Percentiles rank a stretch among this genome's conserved stretches.
These are phyloP conservation scores for Euphorbia pulcherrima DNA, from an alignment of 345 rosid species.

Conservation along the genomic window DNA sequence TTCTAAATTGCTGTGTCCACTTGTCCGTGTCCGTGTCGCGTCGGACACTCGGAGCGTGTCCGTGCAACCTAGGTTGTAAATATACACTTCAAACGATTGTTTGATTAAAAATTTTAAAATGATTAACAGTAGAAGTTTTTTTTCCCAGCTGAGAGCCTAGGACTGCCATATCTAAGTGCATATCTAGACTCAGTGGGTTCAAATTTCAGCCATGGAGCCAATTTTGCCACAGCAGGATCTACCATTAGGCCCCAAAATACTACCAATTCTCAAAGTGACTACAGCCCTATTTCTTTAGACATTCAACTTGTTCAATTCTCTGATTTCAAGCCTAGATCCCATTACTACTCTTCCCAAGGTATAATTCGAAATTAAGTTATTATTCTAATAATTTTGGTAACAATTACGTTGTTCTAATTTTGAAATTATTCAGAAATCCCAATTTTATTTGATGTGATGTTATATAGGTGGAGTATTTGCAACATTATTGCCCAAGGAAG, in stretches of 20 bases:
- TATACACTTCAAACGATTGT: too few species aligned
- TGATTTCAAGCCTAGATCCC: conserved; percentile 45
- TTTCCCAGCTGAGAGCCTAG: conserved; percentile 45
- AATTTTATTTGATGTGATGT: background rate
- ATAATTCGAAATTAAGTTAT: too few species aligned
- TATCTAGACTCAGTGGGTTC: conserved; percentile 60
- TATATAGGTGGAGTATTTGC: conserved; percentile 8
- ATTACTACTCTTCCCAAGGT: conserved; percentile 42
- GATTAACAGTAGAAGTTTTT: too few species aligned
- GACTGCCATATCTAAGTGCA: conserved; percentile 51
- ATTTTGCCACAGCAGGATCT: conserved; percentile 79
- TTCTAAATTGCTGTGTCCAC: too few species aligned
- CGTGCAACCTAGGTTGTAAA: too few species aligned
- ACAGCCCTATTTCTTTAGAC: conserved; percentile 66
- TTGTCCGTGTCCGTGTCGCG: too few species aligned
- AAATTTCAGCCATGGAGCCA: conserved; percentile 78
- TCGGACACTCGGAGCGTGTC: too few species aligned
- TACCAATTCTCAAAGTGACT: conserved; percentile 51
- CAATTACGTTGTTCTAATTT: too few species aligned
- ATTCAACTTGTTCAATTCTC: conserved; percentile 60
- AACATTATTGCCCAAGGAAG: conserved; percentile 44
- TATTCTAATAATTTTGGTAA: too few species aligned
- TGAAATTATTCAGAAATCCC: too few species aligned
- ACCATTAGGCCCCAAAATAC: conserved; percentile 58
- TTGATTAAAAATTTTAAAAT: too few species aligned